phyloP scores from a whole-genome alignment of 768 basidiomycete species.

The Phylloporus sp. region DNA sequence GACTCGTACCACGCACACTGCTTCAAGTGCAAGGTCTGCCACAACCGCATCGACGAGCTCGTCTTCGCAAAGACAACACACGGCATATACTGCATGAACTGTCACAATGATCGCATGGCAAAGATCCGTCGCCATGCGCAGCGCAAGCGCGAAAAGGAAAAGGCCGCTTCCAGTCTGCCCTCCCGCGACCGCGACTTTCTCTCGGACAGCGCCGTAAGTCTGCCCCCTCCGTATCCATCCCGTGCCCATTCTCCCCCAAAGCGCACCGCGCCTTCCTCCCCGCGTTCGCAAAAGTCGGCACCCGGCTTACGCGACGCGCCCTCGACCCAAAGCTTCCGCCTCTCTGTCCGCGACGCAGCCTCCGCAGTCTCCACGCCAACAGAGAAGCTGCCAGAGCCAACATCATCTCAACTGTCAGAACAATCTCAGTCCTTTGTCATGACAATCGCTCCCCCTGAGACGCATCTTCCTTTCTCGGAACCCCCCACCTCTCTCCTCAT shows the following conservation, averaged over 20 bases:
- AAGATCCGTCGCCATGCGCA: constrained; percentile 89
- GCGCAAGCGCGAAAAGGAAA: constrained; percentile 71
- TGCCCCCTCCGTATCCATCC: neutral
- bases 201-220: constrained; percentile 43
- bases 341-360: constrained; percentile 7
- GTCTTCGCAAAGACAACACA: constrained; percentile 98
- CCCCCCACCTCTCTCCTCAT: constrained; percentile 2
- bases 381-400: constrained; percentile 12
- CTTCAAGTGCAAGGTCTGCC: constrained; percentile 96
- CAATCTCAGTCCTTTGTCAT: constrained; percentile 39
- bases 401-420: constrained; percentile 19
- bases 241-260: neutral
- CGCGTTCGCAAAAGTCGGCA: constrained; percentile 22
- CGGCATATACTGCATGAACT: constrained; percentile 98
- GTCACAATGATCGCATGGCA: constrained; percentile 96
- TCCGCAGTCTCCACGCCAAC: constrained; percentile 18
- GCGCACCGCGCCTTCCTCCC: constrained; percentile 8
- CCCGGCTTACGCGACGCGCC: constrained; percentile 24
- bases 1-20: constrained; percentile 98
- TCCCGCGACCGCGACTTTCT: constrained; percentile 27
- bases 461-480: neutral
- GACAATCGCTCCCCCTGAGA: constrained; percentile 41
- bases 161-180: constrained; percentile 29
- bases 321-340: constrained; percentile 20
- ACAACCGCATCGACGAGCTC: constrained; percentile 92